These are phyloP conservation scores for Scheffersomyces lignicola DNA, from an alignment of 1,139 yeast species.

Conservation along the genomic window DNA sequence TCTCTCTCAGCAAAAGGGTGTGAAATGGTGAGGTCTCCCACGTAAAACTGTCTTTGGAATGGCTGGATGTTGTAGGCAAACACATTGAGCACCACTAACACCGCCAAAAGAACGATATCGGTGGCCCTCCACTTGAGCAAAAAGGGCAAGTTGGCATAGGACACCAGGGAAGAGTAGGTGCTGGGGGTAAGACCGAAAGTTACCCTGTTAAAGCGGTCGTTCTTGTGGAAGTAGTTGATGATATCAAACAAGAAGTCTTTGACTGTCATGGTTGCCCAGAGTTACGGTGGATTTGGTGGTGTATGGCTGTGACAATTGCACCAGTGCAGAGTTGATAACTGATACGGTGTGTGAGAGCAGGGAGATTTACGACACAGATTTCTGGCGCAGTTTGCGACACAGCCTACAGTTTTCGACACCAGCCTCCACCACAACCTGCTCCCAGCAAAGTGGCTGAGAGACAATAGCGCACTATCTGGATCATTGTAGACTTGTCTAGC, in stretches of 20 bases:
- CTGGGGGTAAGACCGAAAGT: conserved; percentile 44
- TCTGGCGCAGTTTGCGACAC: too few species aligned
- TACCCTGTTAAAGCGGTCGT: conserved; percentile 41
- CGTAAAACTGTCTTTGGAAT: conserved; percentile 66
- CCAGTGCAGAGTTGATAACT: too few species aligned
- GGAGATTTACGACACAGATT: too few species aligned
- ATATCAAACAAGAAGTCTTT: conserved; percentile 5
- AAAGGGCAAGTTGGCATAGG: conserved; percentile 5
- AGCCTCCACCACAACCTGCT: too few species aligned
- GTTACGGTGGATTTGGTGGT: conserved; percentile 33
- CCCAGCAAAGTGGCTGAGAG: too few species aligned
- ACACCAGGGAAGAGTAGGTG: conserved; percentile 4
- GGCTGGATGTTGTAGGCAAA: conserved; percentile 54
- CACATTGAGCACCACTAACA: conserved; percentile 43
- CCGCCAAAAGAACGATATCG: conserved; percentile 48
- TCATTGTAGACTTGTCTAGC: too few species aligned
- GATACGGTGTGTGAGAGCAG: too few species aligned
- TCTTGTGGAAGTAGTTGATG: conserved; percentile 21
- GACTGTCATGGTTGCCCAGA: neutral
- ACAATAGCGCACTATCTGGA: too few species aligned
- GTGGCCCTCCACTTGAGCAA: conserved; percentile 59
- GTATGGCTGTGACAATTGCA: conserved; percentile 52
- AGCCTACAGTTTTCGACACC: too few species aligned
- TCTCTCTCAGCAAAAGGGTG: conserved; percentile 74
- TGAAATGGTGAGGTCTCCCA: conserved; percentile 47